phyloP scores from a whole-genome alignment of 805 yeast genomes.

The Saccharomycopsis olivae region DNA sequence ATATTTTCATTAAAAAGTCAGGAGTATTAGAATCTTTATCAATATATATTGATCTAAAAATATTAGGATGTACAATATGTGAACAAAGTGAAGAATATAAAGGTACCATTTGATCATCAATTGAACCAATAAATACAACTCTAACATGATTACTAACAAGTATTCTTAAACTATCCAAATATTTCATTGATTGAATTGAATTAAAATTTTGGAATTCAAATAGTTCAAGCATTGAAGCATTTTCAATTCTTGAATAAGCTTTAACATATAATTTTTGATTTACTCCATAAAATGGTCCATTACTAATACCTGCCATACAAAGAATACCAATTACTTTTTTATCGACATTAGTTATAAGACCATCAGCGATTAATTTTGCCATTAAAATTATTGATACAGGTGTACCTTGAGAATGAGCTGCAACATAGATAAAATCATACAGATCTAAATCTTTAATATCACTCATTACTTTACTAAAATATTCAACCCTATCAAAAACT shows the following conservation, averaged over 20 bases:
- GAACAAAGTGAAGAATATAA: conserved; percentile 77
- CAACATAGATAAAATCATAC: conserved; percentile 87
- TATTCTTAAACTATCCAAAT: conserved; percentile 53
- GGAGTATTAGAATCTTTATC: conserved; percentile 79
- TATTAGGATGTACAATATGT: conserved; percentile 80
- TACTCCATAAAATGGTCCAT: conserved; percentile 88
- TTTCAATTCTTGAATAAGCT: conserved; percentile 86
- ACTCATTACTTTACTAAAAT: conserved; percentile 59
- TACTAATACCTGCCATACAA: conserved; percentile 93
- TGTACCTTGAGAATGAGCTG: conserved; percentile 93
- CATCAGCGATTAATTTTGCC: conserved; percentile 62
- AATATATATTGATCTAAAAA: conserved; percentile 79
- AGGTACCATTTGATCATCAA: conserved; percentile 92
- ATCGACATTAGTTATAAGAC: conserved; percentile 27
- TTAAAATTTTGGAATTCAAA: conserved; percentile 79
- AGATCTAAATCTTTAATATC: conserved; percentile 32
- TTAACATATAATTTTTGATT: conserved; percentile 77
- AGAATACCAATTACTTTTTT: conserved; percentile 54
- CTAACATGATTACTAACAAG: conserved; percentile 65
- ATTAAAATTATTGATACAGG: conserved; percentile 79
- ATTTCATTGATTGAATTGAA: conserved; percentile 60
- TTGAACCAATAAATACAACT: conserved; percentile 73
- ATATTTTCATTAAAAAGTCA: conserved; percentile 61
- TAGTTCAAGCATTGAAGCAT: conserved; percentile 73
- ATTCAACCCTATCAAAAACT: conserved; percentile 75